Conservation (phyloP, 805 yeast species). For the Yarrowia hollandica region DNA sequence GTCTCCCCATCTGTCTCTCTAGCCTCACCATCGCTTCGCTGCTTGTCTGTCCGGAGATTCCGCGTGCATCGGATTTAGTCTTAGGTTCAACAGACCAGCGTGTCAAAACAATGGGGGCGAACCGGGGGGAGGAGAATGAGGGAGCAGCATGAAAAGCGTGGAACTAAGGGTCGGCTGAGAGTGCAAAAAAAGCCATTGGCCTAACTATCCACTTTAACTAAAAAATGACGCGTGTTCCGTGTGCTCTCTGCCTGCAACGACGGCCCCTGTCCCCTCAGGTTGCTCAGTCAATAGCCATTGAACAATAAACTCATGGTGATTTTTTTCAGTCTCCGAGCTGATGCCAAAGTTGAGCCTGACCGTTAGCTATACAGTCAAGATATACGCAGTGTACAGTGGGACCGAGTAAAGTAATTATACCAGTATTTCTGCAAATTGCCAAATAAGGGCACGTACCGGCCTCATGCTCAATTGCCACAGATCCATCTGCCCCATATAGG, state of each 20-base stretch:
- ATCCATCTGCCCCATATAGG: background rate
- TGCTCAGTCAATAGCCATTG: too few species aligned
- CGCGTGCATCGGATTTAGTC: conserved; percentile 25
- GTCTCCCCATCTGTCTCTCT: background rate
- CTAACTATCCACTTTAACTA: too few species aligned
- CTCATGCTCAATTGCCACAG: background rate
- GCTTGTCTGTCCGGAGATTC: conserved; percentile 1
- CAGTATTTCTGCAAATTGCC: too few species aligned
- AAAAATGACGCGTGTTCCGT: too few species aligned
- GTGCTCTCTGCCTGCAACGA: too few species aligned
- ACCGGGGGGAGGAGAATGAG: conserved; percentile 3
- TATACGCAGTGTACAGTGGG: too few species aligned
- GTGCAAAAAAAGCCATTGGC: too few species aligned
- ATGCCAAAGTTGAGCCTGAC: too few species aligned
- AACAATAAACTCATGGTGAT: background rate
- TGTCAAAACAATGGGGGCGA: conserved; percentile 18
- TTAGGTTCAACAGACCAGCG: conserved; percentile 16
- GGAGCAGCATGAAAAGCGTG: background rate
- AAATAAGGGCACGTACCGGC: background rate
- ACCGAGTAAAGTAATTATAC: too few species aligned
- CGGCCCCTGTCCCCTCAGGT: too few species aligned
- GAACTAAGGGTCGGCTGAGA: too few species aligned
- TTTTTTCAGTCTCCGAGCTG: background rate
- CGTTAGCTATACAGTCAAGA: too few species aligned
- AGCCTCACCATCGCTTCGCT: background rate